Evolutionary conservation across 1,284 basidiomycete genomes (phyloP).

Genomic region (Hypsizygus ulmarius): DNA sequence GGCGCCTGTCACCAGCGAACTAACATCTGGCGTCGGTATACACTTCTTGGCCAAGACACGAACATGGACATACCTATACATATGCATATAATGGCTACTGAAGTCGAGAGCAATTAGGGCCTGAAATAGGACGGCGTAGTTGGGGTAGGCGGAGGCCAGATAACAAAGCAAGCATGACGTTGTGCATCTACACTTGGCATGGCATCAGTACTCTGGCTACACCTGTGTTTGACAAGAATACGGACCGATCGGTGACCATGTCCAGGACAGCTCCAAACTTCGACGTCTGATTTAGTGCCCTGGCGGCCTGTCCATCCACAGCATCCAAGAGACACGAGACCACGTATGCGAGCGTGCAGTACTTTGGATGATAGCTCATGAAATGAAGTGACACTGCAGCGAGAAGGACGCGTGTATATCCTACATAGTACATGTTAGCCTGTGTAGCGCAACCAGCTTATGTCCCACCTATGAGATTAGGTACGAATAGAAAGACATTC

Average conservation of each 20-base stretch:
- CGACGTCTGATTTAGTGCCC: conserved; percentile 84
- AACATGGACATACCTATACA: conserved; percentile 81
- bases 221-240: conserved; percentile 32
- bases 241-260: conserved; percentile 99
- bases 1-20: conserved; percentile 91
- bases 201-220: conserved; percentile 3
- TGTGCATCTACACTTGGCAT: conserved; percentile 70
- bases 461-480: conserved; percentile 87
- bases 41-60: neutral
- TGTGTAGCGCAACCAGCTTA: neutral
- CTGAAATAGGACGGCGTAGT: conserved; percentile 85
- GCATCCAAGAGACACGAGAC: conserved; percentile 95
- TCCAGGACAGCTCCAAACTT: conserved; percentile 98
- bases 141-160: conserved; percentile 86
- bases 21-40: conserved; percentile 32
- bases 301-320: conserved; percentile 93
- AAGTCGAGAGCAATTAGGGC: conserved; percentile 97
- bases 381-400: conserved; percentile 89
- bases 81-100: conserved; percentile 99
- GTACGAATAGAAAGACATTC: conserved; percentile 95
- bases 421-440: conserved; percentile 37
- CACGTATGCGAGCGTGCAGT: conserved; percentile 88
- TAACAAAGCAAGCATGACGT: conserved; percentile 95
- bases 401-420: conserved; percentile 89
- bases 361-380: conserved; percentile 94